Percentiles rank a stretch among this genome's conserved stretches.
phyloP scores from a whole-genome alignment of 352 stramenopile species.

The Globisporangium solare region DNA sequence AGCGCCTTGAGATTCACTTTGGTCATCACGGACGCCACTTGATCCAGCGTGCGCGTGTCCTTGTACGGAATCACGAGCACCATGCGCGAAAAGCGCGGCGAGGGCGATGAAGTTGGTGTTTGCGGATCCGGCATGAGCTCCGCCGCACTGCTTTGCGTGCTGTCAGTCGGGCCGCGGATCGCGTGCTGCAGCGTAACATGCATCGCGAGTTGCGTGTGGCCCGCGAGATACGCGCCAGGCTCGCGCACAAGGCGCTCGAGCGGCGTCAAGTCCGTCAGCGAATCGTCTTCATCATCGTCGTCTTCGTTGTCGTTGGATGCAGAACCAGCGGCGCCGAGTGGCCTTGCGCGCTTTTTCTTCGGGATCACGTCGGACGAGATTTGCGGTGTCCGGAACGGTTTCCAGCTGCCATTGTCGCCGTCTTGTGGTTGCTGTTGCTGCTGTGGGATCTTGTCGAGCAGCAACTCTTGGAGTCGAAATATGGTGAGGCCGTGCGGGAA shows the following conservation, averaged over 20 bases:
- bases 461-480: conserved; percentile 51
- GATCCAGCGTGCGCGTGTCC: conserved; percentile 41
- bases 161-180: conserved; percentile 4
- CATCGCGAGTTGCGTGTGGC: conserved; percentile 34
- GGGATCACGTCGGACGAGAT: conserved; percentile 46
- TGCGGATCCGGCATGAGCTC: background rate
- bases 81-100: conserved; percentile 53
- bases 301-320: conserved; percentile 13
- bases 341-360: conserved; percentile 45
- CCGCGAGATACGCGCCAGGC: conserved; percentile 48
- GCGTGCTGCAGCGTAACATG: conserved; percentile 37
- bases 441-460: conserved; percentile 29
- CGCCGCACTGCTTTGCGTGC: background rate
- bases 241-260: conserved; percentile 48
- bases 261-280: conserved; percentile 24
- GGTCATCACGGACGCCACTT: conserved; percentile 54
- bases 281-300: conserved; percentile 6
- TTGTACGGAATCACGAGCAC: conserved; percentile 86
- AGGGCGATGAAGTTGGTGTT: conserved; percentile 2
- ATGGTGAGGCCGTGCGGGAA: conserved; percentile 52
- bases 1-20: conserved; percentile 57
- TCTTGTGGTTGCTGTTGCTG: conserved; percentile 19
- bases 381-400: conserved; percentile 38
- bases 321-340: conserved; percentile 25
- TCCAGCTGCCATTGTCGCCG: conserved; percentile 5